A percentile compares a stretch with the other conserved stretches of the same genome.
Evolutionary conservation across 1,284 basidiomycete species (phyloP).

Genomic region (Rhodotorula glutinis): DNA sequence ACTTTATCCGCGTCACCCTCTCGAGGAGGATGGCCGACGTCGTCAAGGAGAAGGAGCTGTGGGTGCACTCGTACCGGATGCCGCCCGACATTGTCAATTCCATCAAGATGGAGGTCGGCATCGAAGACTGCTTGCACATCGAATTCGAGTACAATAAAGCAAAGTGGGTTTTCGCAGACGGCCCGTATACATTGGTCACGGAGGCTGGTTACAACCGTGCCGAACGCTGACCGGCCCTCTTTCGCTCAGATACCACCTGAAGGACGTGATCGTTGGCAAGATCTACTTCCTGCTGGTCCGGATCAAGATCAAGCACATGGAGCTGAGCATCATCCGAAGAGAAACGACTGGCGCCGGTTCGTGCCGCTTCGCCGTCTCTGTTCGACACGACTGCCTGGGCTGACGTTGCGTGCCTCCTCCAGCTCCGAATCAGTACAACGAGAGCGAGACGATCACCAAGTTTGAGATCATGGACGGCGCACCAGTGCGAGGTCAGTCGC

Average conservation of each 20-base stretch:
- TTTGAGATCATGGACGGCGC: constrained; percentile 99
- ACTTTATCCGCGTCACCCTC: constrained; percentile 89
- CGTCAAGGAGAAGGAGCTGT: constrained; percentile 85
- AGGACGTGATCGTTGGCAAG: constrained; percentile 99
- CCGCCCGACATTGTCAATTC: constrained; percentile 95
- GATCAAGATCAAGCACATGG: constrained; percentile 99
- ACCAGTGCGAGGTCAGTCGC: constrained; percentile 71
- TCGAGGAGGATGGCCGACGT: constrained; percentile 89
- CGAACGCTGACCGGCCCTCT: too few relatives aligned
- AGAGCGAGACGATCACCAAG: constrained; percentile 98
- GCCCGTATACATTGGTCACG: too few relatives aligned
- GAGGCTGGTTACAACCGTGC: too few relatives aligned
- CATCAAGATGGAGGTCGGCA: constrained; percentile 99
- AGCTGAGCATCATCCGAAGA: constrained; percentile 92
- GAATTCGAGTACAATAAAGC: constrained; percentile 99
- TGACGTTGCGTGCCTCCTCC: constrained; percentile 19
- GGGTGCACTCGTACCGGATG: constrained; percentile 98
- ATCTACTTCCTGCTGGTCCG: constrained; percentile 98
- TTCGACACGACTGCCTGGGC: background rate
- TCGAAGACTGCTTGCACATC: constrained; percentile 97
- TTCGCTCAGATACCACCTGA: constrained; percentile 86
- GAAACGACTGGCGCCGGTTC: constrained; percentile 87
- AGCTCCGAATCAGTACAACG: constrained; percentile 93
- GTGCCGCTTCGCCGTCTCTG: background rate
- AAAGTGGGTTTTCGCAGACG: constrained; percentile 66